Evolutionary conservation across 2,329 filamentous ascomycete genomes (phyloP).

Genomic region (Beauveria pseudobassiana): DNA sequence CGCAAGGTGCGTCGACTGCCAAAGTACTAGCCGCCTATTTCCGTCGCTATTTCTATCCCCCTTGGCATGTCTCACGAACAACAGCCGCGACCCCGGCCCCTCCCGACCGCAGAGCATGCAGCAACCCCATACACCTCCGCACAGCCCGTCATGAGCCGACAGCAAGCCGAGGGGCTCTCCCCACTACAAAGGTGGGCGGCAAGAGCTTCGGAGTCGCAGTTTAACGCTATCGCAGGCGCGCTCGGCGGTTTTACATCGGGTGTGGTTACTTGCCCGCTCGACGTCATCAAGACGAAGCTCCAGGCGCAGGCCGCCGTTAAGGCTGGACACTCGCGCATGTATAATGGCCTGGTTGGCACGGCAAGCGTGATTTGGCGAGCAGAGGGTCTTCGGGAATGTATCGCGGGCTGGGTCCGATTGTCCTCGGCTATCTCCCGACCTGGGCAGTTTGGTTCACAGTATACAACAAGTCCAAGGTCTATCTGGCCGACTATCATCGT

Average conservation of each 20-base stretch:
- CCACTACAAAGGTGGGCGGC: constrained; percentile 49
- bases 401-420: constrained; percentile 85
- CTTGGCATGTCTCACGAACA: constrained; percentile 46
- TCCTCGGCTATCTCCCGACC: constrained; percentile 90
- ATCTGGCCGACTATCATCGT: constrained; percentile 61
- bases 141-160: background rate
- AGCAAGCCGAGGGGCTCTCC: constrained; percentile 27
- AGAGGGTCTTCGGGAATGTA: constrained; percentile 86
- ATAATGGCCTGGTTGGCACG: constrained; percentile 82
- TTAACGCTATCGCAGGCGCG: constrained; percentile 83
- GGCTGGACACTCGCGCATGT: constrained; percentile 53
- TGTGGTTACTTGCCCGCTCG: constrained; percentile 89
- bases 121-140: constrained; percentile 25
- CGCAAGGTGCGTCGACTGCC: background rate
- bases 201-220: constrained; percentile 50
- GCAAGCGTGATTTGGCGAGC: constrained; percentile 77
- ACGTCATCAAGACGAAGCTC: constrained; percentile 98
- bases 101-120: constrained; percentile 29
- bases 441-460: constrained; percentile 98
- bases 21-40: background rate
- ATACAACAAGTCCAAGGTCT: constrained; percentile 81
- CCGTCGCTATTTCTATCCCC: background rate
- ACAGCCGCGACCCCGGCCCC: constrained; percentile 24
- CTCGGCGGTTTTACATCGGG: constrained; percentile 88
- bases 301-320: constrained; percentile 70